A percentile compares a stretch with the other conserved stretches of the same genome.
Evolutionary conservation across 2,329 filamentous ascomycete species (phyloP).

Genomic region (Trichophyton rubrum): DNA sequence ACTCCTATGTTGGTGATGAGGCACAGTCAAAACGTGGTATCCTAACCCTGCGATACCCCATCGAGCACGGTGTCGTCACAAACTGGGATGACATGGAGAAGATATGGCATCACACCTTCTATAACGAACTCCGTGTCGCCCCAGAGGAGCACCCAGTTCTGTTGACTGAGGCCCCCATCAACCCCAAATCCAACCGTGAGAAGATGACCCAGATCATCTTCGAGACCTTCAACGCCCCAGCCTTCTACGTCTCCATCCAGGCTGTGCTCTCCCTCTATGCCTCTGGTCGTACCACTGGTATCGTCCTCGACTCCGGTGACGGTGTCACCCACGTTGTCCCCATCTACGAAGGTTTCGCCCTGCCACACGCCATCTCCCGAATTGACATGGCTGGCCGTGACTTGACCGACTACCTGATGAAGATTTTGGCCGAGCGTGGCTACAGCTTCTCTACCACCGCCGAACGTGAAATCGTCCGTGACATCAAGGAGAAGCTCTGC

Average conservation of each 20-base stretch:
- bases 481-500: slow-evolving; percentile 99
- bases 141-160: slow-evolving; percentile 99
- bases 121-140: slow-evolving; percentile 99
- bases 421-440: slow-evolving; percentile 98
- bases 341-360: slow-evolving; percentile 99
- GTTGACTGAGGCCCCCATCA: slow-evolving; percentile 98
- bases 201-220: slow-evolving; percentile 99
- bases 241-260: slow-evolving; percentile 99
- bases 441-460: slow-evolving; percentile 99
- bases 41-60: slow-evolving; percentile 96
- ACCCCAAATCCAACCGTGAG: slow-evolving; percentile 99
- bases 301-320: slow-evolving; percentile 98
- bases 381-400: slow-evolving; percentile 99
- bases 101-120: slow-evolving; percentile 99
- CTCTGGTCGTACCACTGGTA: slow-evolving; percentile 99
- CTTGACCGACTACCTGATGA: slow-evolving; percentile 98
- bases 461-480: slow-evolving; percentile 99
- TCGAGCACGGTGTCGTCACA: slow-evolving; percentile 99
- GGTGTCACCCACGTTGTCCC: slow-evolving; percentile 99
- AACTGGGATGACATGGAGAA: slow-evolving; percentile 99
- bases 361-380: slow-evolving; percentile 99
- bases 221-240: slow-evolving; percentile 99
- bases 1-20: slow-evolving; percentile 99
- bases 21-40: slow-evolving; percentile 99
- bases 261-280: slow-evolving; percentile 98